These are phyloP conservation scores for Citrus cavaleriei DNA, from an alignment of 345 rosid species.

Conservation along the genomic window DNA sequence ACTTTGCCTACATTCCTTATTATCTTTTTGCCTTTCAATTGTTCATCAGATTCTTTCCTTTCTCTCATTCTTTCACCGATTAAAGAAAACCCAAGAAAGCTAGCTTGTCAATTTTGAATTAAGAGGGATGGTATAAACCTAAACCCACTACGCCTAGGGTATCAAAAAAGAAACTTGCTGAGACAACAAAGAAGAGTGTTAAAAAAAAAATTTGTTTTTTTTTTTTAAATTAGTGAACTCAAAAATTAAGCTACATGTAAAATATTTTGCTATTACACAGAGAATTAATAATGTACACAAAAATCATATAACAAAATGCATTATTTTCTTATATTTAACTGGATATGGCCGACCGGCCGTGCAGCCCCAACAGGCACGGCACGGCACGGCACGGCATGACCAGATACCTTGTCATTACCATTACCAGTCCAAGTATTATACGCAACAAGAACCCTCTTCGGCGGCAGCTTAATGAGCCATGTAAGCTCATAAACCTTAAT, in stretches of 20 bases:
- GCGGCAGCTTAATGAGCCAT: too few species aligned
- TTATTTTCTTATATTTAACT: too few species aligned
- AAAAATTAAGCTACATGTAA: not conserved
- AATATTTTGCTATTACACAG: not conserved
- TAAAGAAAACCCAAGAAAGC: not conserved
- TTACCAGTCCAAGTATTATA: too few species aligned
- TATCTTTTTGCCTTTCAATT: not conserved
- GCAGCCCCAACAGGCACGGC: too few species aligned
- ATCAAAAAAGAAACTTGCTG: not conserved
- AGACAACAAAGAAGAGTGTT: not conserved
- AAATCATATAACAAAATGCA: too few species aligned
- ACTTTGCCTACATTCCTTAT: not conserved
- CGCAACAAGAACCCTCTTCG: too few species aligned
- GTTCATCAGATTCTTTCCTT: not conserved
- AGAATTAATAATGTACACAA: not conserved
- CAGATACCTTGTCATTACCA: too few species aligned
- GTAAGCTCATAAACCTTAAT: too few species aligned
- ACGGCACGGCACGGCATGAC: too few species aligned
- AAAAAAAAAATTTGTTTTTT: not conserved
- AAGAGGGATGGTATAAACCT: not conserved
- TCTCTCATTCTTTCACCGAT: too few species aligned
- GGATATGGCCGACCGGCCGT: too few species aligned
- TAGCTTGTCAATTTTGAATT: not conserved
- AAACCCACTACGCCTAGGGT: not conserved
- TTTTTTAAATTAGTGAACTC: too few species aligned